Evolutionary conservation across 164 flowering plant species (phyloP), one percentile per base, ranked within the genome.

Genomic region (Cinnamomum micranthum): DNA sequence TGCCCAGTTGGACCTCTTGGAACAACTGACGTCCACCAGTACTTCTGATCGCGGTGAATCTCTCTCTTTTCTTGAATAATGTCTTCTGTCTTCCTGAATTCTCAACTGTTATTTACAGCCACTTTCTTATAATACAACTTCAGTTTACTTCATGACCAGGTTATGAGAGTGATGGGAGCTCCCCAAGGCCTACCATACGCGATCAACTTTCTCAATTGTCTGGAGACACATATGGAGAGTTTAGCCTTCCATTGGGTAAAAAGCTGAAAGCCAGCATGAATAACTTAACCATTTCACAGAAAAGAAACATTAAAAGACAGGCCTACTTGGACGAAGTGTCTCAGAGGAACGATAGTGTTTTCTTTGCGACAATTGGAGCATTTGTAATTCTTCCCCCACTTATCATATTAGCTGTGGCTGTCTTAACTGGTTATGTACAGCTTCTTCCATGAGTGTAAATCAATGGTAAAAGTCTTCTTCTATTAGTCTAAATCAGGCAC

Each of bases 221-320:
- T 22, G 89, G 89, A 59, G 90, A 81, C 71, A 86, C 89, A 73
- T 94, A 86, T 1, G 82, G 81, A 47, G 97, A 84, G 77, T 95
- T 92, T 82, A 88, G 74, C 80, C 80, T 95, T 75, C 93, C 89
- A 4, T 70, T 95, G 50, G 99, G 97, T 25, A 93, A 92, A 76
- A 84, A 89, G 73, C 80, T 95, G 71, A 92, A 88, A 81, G 82
- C 85, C 25, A 90, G 84, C 77, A 80, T 83, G 22, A 87, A 84
- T 75, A 84, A 89, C 82, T 79, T 93, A 71, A 93, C 99, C 17
- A 80, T 79, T 65, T 92, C 99, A 3, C 97, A 95, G 85, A 95
- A 89, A 86, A 86, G 99, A 80, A 95, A 95, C 80, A 95, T 95
- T 83, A 89, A 50, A 78, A 84, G 99, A 80, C 98, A 95, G 80